Evolutionary conservation across 2,329 filamentous ascomycete genomes (phyloP).

Genomic region (Aspergillus persii): DNA sequence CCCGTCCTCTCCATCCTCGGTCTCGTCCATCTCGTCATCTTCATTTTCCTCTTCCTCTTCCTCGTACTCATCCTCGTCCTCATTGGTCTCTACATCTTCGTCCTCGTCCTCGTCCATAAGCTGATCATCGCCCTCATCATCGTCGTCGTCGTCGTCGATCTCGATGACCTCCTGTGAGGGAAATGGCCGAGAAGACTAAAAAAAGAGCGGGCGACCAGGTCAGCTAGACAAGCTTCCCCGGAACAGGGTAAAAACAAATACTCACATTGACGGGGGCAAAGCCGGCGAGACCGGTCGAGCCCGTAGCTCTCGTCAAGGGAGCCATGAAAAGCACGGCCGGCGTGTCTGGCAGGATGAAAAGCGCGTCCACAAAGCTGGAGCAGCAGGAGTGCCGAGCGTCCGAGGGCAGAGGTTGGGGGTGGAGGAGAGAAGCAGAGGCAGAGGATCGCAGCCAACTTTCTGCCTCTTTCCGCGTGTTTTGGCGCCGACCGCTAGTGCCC

Average conservation of each 20-base stretch:
- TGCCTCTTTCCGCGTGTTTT: constrained; percentile 29
- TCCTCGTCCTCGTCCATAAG: constrained; percentile 9
- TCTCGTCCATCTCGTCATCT: constrained; percentile 30
- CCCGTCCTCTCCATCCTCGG: constrained; percentile 29
- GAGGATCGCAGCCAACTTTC: constrained; percentile 18
- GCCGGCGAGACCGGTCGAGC: constrained; percentile 20
- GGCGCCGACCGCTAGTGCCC: constrained; percentile 26
- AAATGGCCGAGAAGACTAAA: constrained; percentile 16
- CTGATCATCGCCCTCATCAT: constrained; percentile 32
- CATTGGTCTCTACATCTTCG: constrained; percentile 20
- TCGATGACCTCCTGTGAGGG: constrained; percentile 37
- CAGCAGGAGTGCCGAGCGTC: neutral
- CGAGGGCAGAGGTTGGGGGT: constrained; percentile 16
- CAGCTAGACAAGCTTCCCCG: constrained; percentile 3
- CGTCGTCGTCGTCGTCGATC: constrained; percentile 38
- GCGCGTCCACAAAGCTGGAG: neutral
- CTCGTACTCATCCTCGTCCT: constrained; percentile 28
- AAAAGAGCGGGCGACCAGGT: constrained; percentile 8
- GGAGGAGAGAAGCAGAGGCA: constrained; percentile 11
- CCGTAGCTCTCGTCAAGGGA: constrained; percentile 37
- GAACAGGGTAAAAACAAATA: constrained; percentile 8
- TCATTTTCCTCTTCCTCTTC: constrained; percentile 26
- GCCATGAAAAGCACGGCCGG: constrained; percentile 30
- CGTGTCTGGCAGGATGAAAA: neutral
- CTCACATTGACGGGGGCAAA: constrained; percentile 29